A percentile compares a stretch with the other conserved stretches of the same genome.
These are phyloP conservation scores for Lactarius akahatsu DNA, from an alignment of 768 basidiomycete genomes.

Conservation along the genomic window DNA sequence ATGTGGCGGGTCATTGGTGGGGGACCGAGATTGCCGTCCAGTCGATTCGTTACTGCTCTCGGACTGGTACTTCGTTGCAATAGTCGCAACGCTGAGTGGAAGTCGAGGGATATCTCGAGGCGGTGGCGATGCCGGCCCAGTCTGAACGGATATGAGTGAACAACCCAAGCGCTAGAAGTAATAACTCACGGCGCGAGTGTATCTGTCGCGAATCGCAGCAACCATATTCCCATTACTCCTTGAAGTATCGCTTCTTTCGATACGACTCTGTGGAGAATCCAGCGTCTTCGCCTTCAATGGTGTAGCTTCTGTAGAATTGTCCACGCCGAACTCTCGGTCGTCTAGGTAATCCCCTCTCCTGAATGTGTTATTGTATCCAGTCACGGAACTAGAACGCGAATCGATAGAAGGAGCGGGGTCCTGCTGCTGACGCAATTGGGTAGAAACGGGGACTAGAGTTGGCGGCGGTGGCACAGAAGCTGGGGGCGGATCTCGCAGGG, in stretches of 20 bases:
- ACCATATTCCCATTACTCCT: conserved; percentile 59
- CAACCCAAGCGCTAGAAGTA: neutral
- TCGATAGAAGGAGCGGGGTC: conserved; percentile 5
- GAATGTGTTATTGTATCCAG: conserved; percentile 21
- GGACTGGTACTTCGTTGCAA: conserved; percentile 56
- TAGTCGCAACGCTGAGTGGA: conserved; percentile 59
- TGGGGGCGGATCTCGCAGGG: neutral
- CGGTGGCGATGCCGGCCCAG: conserved; percentile 51
- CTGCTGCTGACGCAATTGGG: conserved; percentile 6
- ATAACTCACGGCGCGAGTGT: conserved; percentile 52
- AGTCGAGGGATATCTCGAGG: conserved; percentile 63
- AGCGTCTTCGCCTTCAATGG: conserved; percentile 32
- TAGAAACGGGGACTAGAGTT: neutral
- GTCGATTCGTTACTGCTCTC: conserved; percentile 12
- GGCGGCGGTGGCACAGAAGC: conserved; percentile 4
- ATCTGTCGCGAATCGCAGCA: conserved; percentile 66
- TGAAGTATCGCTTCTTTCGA: conserved; percentile 55
- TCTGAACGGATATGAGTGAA: conserved; percentile 36
- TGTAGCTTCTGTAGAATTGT: conserved; percentile 27
- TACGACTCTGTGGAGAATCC: conserved; percentile 14
- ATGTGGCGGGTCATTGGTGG: conserved; percentile 11
- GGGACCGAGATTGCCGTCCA: conserved; percentile 12
- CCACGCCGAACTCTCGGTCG: conserved; percentile 35
- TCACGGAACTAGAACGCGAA: conserved; percentile 21
- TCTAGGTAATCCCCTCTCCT: conserved; percentile 30